Percentiles rank a stretch among this genome's conserved stretches.
These are phyloP conservation scores for Carpinus fangiana DNA, from an alignment of 306 rosid species.

Conservation along the genomic window DNA sequence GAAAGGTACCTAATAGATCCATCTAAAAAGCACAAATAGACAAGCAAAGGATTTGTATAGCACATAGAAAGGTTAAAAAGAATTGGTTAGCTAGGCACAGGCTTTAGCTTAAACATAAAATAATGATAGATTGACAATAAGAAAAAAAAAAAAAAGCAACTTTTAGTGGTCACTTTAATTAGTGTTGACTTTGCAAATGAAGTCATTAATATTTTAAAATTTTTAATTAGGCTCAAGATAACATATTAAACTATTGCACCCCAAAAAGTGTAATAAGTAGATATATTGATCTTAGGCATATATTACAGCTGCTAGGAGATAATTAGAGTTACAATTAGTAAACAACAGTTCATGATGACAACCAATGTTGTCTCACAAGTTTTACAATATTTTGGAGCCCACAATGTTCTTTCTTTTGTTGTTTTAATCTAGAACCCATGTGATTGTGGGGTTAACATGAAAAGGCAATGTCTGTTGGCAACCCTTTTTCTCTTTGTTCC, in stretches of 20 bases:
- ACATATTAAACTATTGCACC: neutral
- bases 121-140: neutral
- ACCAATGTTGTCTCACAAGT: constrained; percentile 2
- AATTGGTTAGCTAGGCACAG: neutral
- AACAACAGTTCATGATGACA: neutral
- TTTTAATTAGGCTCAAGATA: neutral
- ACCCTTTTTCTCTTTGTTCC: neutral
- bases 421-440: constrained; percentile 26
- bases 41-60: neutral
- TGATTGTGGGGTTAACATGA: constrained; percentile 26
- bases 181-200: constrained; percentile 12
- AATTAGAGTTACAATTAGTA: neutral
- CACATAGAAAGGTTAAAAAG: constrained; percentile 14
- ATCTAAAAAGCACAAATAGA: neutral
- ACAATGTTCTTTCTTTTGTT: neutral
- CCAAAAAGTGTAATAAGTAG: neutral
- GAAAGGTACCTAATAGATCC: neutral
- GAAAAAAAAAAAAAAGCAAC: constrained; percentile 19
- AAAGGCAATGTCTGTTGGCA: neutral
- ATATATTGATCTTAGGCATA: constrained; percentile 6
- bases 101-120: constrained; percentile 16
- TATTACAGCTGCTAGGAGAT: constrained; percentile 24
- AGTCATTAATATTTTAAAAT: neutral
- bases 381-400: constrained; percentile 21
- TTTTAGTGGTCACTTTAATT: constrained; percentile 1